These are phyloP conservation scores for Verbena officinalis DNA, from an alignment of 257 asterid species.

Conservation along the genomic window DNA sequence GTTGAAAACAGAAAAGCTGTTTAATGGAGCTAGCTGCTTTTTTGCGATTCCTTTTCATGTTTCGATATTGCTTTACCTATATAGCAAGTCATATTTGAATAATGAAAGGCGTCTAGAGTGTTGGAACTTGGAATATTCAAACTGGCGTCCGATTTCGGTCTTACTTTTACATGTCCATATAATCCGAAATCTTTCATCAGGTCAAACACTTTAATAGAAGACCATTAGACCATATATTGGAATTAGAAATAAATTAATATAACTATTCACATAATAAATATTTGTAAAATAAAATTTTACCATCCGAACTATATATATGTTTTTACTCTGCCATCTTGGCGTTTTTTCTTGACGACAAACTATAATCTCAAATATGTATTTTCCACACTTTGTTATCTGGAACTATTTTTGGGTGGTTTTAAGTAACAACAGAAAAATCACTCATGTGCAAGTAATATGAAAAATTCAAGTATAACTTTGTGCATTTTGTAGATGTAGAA, in stretches of 20 bases:
- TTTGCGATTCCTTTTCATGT: background rate
- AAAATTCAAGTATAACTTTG: too few relatives aligned
- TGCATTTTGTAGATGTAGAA: too few relatives aligned
- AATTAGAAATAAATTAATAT: slow-evolving; percentile 6
- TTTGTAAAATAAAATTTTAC: background rate
- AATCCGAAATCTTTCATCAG: background rate
- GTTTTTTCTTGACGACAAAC: too few relatives aligned
- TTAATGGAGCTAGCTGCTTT: background rate
- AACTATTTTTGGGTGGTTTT: too few relatives aligned
- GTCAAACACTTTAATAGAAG: slow-evolving; percentile 27
- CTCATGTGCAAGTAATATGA: too few relatives aligned
- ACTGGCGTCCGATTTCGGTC: background rate
- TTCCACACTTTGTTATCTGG: too few relatives aligned
- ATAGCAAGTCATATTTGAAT: slow-evolving; percentile 19
- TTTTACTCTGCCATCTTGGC: too few relatives aligned
- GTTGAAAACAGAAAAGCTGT: background rate
- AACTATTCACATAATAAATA: background rate
- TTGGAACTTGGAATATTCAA: slow-evolving; percentile 28
- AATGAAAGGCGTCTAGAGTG: slow-evolving; percentile 28
- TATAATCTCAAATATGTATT: too few relatives aligned
- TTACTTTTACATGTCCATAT: background rate
- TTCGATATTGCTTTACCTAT: background rate
- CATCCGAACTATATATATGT: too few relatives aligned
- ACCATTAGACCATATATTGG: too few relatives aligned
- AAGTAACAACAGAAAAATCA: too few relatives aligned